These are phyloP conservation scores for Penicillium polonicum DNA, from an alignment of 2,329 filamentous ascomycete species.

Conservation along the genomic window DNA sequence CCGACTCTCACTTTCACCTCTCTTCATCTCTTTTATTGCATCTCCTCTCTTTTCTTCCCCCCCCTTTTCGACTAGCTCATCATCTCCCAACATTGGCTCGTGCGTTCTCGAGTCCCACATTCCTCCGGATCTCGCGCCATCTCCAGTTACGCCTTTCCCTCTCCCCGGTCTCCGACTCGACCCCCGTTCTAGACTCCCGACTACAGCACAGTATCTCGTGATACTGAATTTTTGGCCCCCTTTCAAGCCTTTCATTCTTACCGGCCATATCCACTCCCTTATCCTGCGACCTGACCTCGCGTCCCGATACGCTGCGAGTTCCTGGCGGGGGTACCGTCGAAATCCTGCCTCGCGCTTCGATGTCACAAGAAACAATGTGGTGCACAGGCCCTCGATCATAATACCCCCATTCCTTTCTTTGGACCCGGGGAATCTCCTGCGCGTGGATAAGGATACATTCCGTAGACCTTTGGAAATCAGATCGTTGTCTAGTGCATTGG, in stretches of 20 bases:
- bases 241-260: not conserved
- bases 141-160: constrained; percentile 1
- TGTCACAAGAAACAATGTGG: constrained; percentile 26
- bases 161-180: not conserved
- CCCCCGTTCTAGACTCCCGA: constrained; percentile 2
- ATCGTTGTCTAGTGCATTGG: constrained; percentile 11
- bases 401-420: constrained; percentile 16
- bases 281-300: constrained; percentile 1
- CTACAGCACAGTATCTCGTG: constrained; percentile 8
- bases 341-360: constrained; percentile 12
- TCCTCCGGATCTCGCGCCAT: constrained; percentile 11
- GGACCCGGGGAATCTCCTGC: constrained; percentile 14
- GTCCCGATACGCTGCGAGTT: constrained; percentile 1
- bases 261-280: constrained; percentile 17
- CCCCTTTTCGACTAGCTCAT: constrained; percentile 46
- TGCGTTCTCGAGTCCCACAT: constrained; percentile 17
- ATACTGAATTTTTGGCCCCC: not conserved
- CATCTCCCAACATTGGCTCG: constrained; percentile 34
- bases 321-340: constrained; percentile 7
- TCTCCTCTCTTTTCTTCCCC: not conserved
- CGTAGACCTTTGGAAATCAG: constrained; percentile 19
- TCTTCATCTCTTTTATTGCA: constrained; percentile 28
- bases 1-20: constrained; percentile 3
- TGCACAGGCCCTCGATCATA: constrained; percentile 19
- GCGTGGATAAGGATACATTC: constrained; percentile 15